Base-by-base conservation (phyloP, 176 grass and related monocot genomes). In the Cenchrus purpureus region DNA sequence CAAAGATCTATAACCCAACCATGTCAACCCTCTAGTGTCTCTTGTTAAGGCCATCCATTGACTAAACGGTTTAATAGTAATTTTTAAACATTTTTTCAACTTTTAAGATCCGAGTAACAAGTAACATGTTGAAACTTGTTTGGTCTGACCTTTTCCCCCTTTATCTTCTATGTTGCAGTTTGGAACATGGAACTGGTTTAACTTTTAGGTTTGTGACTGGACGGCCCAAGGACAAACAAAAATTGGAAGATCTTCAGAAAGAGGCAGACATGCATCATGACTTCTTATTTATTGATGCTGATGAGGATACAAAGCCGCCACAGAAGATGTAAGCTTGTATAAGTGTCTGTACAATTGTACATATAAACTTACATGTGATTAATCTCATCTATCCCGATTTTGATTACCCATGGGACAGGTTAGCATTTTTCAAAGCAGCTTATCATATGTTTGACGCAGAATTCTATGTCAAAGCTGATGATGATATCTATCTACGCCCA, bases 351-450 rank as follows among this genome's bases (percentile, higher is more conserved):
- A 22, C 57, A 60, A 61, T 57, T 84, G 12, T 84, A 74, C 67
- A 29, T 88, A 29, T 72, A 10, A 83, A 77, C 55, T 85, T 87
- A 64, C 77, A 89, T 68, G 22, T 61, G 19, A 46, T 50, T 78
- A 74, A 86, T 85, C 28, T 76, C 59, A 67, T 44, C 15, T 83
- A 52, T 31, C 17, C 22, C 15, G 19, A 32, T 93, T 77, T 49
- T 65, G 3, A 63, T 78, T 80, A 49, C 52, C 44, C 55, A 65
- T 88, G 74, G 34, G 14, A 86, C 88, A 99, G 97, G 88, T 92
- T 99, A 88, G 91, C 89, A 80, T 99, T 86, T 91, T 99, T 99
- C 84, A 95, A 94, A 94, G 93, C 93, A 92, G 91, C 91, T 84
- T 99, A 94, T 77, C 79, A 94, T 77, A 92, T 99, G 77, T 99